Conservation (phyloP, 768 basidiomycete species). For the Rhizopogon rudus region DNA sequence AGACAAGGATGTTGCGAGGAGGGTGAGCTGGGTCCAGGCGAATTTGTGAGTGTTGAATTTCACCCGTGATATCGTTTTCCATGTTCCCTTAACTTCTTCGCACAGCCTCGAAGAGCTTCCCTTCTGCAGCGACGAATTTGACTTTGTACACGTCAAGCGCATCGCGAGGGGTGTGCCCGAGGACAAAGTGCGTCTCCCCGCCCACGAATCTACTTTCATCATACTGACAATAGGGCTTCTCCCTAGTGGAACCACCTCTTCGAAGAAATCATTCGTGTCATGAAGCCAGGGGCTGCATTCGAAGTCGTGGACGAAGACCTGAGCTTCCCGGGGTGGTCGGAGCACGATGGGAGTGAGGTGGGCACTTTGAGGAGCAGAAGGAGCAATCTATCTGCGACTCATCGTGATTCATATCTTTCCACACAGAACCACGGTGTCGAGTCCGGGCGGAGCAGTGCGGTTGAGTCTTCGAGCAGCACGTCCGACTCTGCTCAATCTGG, state of each 20-base stretch:
- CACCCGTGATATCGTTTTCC: neutral
- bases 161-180: constrained; percentile 74
- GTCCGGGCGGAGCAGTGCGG: neutral
- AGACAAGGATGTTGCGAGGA: constrained; percentile 42
- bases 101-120: constrained; percentile 62
- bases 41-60: constrained; percentile 53
- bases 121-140: constrained; percentile 69
- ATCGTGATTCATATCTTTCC: neutral
- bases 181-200: constrained; percentile 45
- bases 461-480: neutral
- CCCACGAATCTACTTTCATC: neutral
- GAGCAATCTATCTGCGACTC: neutral
- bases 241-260: constrained; percentile 61
- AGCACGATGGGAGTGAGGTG: neutral
- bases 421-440: no score
- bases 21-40: constrained; percentile 68
- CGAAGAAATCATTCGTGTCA: constrained; percentile 65
- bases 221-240: neutral
- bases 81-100: neutral
- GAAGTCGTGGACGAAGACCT: constrained; percentile 78
- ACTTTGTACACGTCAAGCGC: constrained; percentile 73
- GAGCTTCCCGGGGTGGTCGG: constrained; percentile 56
- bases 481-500: neutral
- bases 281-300: constrained; percentile 71
- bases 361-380: neutral